Evolutionary conservation across 345 rosid genomes (phyloP).

Genomic region (Corymbia maculata): DNA sequence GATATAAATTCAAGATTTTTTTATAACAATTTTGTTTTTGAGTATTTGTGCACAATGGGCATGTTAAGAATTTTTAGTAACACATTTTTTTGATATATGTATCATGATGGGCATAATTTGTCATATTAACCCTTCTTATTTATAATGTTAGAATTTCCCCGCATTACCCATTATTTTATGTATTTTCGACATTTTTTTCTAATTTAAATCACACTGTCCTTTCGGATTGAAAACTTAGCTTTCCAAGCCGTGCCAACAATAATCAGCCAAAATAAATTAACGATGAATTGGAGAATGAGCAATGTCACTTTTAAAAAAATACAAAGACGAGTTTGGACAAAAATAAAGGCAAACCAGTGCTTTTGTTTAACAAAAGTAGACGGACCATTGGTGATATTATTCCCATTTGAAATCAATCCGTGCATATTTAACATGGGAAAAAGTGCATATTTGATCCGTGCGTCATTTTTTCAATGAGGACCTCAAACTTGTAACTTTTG

Average conservation of each 20-base stretch:
- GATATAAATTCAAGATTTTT: no score
- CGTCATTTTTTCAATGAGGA: neutral
- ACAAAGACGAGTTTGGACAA: neutral
- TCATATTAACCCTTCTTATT: neutral
- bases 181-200: no score
- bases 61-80: neutral
- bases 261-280: neutral
- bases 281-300: neutral
- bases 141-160: neutral
- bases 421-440: neutral
- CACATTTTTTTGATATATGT: neutral
- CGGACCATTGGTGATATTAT: neutral
- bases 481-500: neutral
- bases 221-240: neutral
- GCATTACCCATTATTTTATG: neutral
- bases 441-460: neutral
- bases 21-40: no score
- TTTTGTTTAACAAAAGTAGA: neutral
- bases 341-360: neutral
- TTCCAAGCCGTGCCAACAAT: neutral
- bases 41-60: neutral
- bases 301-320: neutral
- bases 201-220: neutral
- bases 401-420: neutral
- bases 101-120: neutral